A percentile compares a stretch with the other conserved stretches of the same genome.
Evolutionary conservation across 1,284 basidiomycete genomes (phyloP).

Genomic region (Puccinia horiana): DNA sequence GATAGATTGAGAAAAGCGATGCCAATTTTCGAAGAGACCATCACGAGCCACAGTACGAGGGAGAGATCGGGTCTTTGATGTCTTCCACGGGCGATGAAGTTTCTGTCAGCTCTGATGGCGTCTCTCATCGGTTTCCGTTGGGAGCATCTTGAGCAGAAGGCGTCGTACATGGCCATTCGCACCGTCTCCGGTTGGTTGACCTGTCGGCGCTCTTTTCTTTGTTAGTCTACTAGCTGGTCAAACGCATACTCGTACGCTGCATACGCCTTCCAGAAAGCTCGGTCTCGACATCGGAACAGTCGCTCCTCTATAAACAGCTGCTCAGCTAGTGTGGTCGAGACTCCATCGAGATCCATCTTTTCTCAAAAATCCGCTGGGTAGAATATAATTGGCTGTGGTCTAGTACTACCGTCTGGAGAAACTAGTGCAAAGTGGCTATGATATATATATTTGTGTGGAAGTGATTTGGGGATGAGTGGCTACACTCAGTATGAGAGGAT

Average conservation of each 20-base stretch:
- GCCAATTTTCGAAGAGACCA: background rate
- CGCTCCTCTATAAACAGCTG: conserved; percentile 7
- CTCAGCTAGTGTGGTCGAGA: background rate
- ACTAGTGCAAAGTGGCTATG: background rate
- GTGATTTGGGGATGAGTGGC: too few species aligned
- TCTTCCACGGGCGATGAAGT: conserved; percentile 3
- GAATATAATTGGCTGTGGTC: background rate
- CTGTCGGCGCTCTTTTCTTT: background rate
- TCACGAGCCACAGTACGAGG: background rate
- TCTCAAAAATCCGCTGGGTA: background rate
- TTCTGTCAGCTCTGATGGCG: background rate
- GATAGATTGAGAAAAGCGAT: background rate
- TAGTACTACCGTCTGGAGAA: background rate
- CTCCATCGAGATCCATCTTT: background rate
- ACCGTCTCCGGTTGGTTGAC: background rate
- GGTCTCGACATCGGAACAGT: background rate
- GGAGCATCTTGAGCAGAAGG: background rate
- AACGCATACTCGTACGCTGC: background rate
- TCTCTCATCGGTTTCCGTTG: conserved; percentile 12
- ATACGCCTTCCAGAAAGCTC: background rate
- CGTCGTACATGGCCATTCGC: background rate
- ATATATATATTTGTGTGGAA: background rate
- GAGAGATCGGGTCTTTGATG: background rate
- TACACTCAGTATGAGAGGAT: too few species aligned
- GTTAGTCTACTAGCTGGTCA: background rate